A percentile compares a stretch with the other conserved stretches of the same genome.
Conservation (phyloP, 1,284 basidiomycete species). For the Apiotrichum gracile region DNA sequence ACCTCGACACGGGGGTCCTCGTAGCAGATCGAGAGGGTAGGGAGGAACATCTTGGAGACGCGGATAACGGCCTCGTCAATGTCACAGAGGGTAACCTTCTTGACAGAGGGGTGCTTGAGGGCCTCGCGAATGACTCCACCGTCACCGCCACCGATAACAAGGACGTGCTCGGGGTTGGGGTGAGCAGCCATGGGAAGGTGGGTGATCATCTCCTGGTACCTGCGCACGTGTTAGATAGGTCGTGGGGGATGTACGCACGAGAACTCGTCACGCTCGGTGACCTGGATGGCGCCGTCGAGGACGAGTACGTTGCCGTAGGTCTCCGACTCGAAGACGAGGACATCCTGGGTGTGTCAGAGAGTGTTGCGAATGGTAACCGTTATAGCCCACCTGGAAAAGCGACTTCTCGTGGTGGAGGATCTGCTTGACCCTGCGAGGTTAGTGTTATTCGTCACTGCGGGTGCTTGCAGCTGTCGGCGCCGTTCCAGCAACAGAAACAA, state of each 20-base stretch:
- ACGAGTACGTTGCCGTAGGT: slow-evolving; percentile 95
- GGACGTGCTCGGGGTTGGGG: slow-evolving; percentile 91
- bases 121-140: slow-evolving; percentile 96
- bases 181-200: slow-evolving; percentile 92
- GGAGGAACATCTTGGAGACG: slow-evolving; percentile 87
- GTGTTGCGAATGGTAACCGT: not conserved
- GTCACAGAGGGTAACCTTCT: slow-evolving; percentile 92
- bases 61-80: slow-evolving; percentile 98
- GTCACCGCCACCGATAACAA: slow-evolving; percentile 95
- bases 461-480: no score
- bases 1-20: slow-evolving; percentile 79
- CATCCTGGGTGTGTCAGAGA: slow-evolving; percentile 59
- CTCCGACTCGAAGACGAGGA: slow-evolving; percentile 90
- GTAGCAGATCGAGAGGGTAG: slow-evolving; percentile 86
- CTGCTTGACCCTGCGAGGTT: slow-evolving; percentile 64
- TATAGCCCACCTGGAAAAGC: slow-evolving; percentile 54
- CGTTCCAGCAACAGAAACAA: no score
- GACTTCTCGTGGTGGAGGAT: slow-evolving; percentile 93
- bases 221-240: slow-evolving; percentile 36
- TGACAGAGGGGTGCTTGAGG: slow-evolving; percentile 86
- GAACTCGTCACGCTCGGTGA: slow-evolving; percentile 96
- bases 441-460: not conserved
- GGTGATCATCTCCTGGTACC: slow-evolving; percentile 99
- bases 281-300: slow-evolving; percentile 93
- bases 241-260: slow-evolving; percentile 49